Evolutionary conservation across 768 basidiomycete genomes (phyloP).

Genomic region (Trametes sanguinea): DNA sequence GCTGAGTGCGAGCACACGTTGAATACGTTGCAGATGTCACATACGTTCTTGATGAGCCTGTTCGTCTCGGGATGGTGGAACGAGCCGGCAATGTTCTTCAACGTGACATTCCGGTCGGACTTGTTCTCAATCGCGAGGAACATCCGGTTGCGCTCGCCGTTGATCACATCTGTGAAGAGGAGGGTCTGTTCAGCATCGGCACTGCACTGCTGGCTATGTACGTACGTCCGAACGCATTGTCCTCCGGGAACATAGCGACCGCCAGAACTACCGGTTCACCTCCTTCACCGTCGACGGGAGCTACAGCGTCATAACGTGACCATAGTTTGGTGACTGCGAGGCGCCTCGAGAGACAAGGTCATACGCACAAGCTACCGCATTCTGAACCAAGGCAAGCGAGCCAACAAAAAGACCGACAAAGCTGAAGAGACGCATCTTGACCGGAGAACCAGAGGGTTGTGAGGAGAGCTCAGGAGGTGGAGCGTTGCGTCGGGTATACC

Average conservation of each 20-base stretch:
- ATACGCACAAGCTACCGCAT: slow-evolving; percentile 33
- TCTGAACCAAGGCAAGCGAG: slow-evolving; percentile 32
- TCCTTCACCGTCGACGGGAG: slow-evolving; percentile 32
- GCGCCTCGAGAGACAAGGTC: neutral
- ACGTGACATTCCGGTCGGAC: slow-evolving; percentile 68
- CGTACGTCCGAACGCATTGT: slow-evolving; percentile 78
- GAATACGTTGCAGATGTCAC: neutral
- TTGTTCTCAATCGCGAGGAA: slow-evolving; percentile 72
- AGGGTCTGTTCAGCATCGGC: neutral
- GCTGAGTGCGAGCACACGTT: no score
- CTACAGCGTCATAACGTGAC: slow-evolving; percentile 11
- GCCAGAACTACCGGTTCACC: slow-evolving; percentile 56
- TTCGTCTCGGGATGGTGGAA: slow-evolving; percentile 66
- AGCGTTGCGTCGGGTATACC: slow-evolving; percentile 2
- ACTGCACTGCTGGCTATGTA: slow-evolving; percentile 18
- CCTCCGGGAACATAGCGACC: slow-evolving; percentile 63
- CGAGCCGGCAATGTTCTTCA: slow-evolving; percentile 65
- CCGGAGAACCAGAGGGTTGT: slow-evolving; percentile 14
- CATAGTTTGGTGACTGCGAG: neutral
- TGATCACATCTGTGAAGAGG: slow-evolving; percentile 67
- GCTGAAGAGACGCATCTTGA: slow-evolving; percentile 38
- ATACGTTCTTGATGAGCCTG: slow-evolving; percentile 66
- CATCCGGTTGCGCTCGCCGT: slow-evolving; percentile 78
- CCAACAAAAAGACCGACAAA: slow-evolving; percentile 33
- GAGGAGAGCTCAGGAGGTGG: slow-evolving; percentile 5